Base-by-base conservation (phyloP, 164 flowering plant genomes). In the Magnolia changhungtana region DNA sequence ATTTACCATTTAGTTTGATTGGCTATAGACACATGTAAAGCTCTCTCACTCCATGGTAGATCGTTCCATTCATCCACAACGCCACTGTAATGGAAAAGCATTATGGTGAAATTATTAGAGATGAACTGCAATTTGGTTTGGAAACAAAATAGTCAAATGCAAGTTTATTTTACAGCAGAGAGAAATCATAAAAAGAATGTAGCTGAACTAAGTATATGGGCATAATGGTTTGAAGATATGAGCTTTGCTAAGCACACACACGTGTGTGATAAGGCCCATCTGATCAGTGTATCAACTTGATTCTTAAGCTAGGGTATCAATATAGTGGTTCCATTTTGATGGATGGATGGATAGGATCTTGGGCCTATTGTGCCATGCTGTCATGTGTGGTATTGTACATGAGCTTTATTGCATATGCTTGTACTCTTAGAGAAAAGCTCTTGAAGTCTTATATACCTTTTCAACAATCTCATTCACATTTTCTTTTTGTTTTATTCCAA, bases 51-150 rank as follows among this genome's bases (percentile, higher is more conserved):
- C 98, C 98, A 93, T 31, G 76, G 85, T 1, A 92, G 84, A 70
- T 89, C 86, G 13, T 72, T 83, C 99, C 99, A 95, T 72, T 86
- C 85, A 81, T 90, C 91, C 74, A 90, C 90, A 74, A 78, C 52
- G 49, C 93, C 95, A 82, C 93, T 98, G 74, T 95, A 93, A 81
- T 93, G 98, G 79, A 93, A 93, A 81, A 93, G 90, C 93, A 93
- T 92, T 70, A 91, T 85, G 51, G 79, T 83, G 81, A 93, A 95
- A 76, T 84, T 82, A 73, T 82, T 79, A 16, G 80, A 78, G 21
- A 81, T 89, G 79, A 95, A 95, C 99, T 95, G 89, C 79, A 84
- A 78, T 3, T 64, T 8, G 20, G 27, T 50, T 7, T n/a, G 9
- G 77, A 8, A 67, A 5, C 37, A 50, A 69, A n/a, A 20, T 21